Base-by-base conservation (phyloP, 306 rosid species). In the Senna siamea region DNA sequence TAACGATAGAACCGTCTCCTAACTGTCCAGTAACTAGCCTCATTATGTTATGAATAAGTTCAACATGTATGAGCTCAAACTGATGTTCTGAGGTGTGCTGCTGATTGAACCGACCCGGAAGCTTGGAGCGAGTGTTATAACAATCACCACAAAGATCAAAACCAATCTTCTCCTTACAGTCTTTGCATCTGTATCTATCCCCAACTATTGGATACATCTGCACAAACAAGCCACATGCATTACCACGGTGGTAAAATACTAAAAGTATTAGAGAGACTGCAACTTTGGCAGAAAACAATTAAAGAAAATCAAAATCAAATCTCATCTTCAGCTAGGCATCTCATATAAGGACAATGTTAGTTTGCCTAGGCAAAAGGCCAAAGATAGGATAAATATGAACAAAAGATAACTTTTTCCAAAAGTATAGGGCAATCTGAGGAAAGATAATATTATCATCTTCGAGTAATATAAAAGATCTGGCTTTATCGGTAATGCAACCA, bases 51-150 rank as follows among this genome's bases (percentile, higher is more conserved):
- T 4, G 30, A 3, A 62, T 10, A 18, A 18, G 0, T 12, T 18
- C 37, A 5, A 10, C 4, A 47, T 46, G 22, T 47, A 68, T 2
- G 55, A 54, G 88, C 78, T 75, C 66, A 65, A 93, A 85, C 80
- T 54, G 59, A 82, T 93, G 98, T 30, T 93, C 96, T 17, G 93
- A 82, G 38, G 87, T 89, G 78, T 93, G 98, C 78, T 91, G 89
- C 84, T 93, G 98, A 83, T 93, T 93, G 79, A 93, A 91, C 66
- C 97, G 93, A 60, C 98, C 98, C 0, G 96, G 98, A 82, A 84
- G 96, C 88, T 87, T 93, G 62, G 91, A 71, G 6, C 44, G 48
- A 23, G 84, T 77, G 59, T 85, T 87, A 46, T 86, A 87, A 83
- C 98, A 93, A 51, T 84, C 80, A 28, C 87, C 76, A 59, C 98